Evolutionary conservation across 495 filamentous ascomycete genomes (phyloP), one percentile per base, ranked within the genome.

Genomic region (Aspergillus bridgeri): DNA sequence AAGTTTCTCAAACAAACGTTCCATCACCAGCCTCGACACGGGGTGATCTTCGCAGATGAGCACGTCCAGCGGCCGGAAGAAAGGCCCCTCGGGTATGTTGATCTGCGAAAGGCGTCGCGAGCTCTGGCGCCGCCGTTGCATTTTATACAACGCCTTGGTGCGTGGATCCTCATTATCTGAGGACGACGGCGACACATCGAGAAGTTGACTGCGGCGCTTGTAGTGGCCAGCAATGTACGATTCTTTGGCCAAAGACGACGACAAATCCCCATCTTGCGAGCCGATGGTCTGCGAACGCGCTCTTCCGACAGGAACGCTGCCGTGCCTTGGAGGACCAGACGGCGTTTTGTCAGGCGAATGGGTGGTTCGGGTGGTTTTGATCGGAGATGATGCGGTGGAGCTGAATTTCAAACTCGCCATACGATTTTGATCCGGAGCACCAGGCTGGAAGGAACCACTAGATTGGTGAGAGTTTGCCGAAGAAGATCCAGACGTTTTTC

Each of bases 21-120:
- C 94, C 94, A 98, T 96, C 21, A 98, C 92, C 71, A 98, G 79
- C 47, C 92, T 83, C 17, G 93, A 96, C n/a, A 98, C 91, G 1
- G 95, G 95, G 67, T 98, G 94, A 69, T 98, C 95, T 74, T 98
- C 94, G 70, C 94, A 98, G 52, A 98, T 92, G 25, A 98, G 81
- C 19, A 98, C 88, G 72, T 98, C 92, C 42, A 98, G 72, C 48
- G 94, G 90, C 20, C 95, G 85, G 72, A 96, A 98, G 38, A 85
- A 74, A 13, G 95, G 95, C 0, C 89, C 89, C 59, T 92, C 91
- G 27, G 84, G 79, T 29, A 94, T 66, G 54, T 84, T 89, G 56
- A 98, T 90, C 60, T 93, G 89, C 2, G 94, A 98, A 74, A 96
- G 84, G 43, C 94, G 85, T 25, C 94, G 79, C 21, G 94, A 95